phyloP scores from a whole-genome alignment of 805 yeast genomes.

The Osmozyma mogii region DNA sequence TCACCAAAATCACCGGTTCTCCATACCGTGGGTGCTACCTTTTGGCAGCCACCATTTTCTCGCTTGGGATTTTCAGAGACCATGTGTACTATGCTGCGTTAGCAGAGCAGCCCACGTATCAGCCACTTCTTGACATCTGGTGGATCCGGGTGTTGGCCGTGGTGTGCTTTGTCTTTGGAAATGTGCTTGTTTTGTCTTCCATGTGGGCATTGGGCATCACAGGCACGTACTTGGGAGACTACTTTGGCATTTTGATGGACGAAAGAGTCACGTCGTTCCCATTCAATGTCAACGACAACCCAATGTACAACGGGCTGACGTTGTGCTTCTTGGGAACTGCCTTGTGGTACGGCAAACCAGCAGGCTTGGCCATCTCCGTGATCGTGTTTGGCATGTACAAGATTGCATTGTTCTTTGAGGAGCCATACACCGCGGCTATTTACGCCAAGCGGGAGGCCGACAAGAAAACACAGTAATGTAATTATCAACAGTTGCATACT shows the following conservation, averaged over 20 bases:
- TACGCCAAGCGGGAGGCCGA: slow-evolving; percentile 59
- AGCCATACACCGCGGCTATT: slow-evolving; percentile 90
- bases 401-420: slow-evolving; percentile 82
- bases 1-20: slow-evolving; percentile 70
- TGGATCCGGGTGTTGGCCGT: slow-evolving; percentile 45
- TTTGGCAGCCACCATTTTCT: slow-evolving; percentile 76
- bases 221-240: slow-evolving; percentile 95
- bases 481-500: too few species aligned
- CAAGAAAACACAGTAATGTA: not conserved
- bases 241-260: slow-evolving; percentile 91
- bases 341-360: slow-evolving; percentile 80
- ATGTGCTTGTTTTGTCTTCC: slow-evolving; percentile 69
- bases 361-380: slow-evolving; percentile 68
- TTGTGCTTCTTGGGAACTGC: slow-evolving; percentile 88
- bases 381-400: slow-evolving; percentile 77
- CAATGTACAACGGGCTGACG: slow-evolving; percentile 94
- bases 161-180: slow-evolving; percentile 56
- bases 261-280: slow-evolving; percentile 89
- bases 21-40: slow-evolving; percentile 72
- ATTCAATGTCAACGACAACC: slow-evolving; percentile 82
- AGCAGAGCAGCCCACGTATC: slow-evolving; percentile 58
- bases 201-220: slow-evolving; percentile 93
- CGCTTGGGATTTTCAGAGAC: slow-evolving; percentile 80
- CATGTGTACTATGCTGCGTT: slow-evolving; percentile 66
- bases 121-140: slow-evolving; percentile 36